These are phyloP conservation scores for Davidsoniella eucalypti DNA, from an alignment of 2,329 filamentous ascomycete species.

Conservation along the genomic window DNA sequence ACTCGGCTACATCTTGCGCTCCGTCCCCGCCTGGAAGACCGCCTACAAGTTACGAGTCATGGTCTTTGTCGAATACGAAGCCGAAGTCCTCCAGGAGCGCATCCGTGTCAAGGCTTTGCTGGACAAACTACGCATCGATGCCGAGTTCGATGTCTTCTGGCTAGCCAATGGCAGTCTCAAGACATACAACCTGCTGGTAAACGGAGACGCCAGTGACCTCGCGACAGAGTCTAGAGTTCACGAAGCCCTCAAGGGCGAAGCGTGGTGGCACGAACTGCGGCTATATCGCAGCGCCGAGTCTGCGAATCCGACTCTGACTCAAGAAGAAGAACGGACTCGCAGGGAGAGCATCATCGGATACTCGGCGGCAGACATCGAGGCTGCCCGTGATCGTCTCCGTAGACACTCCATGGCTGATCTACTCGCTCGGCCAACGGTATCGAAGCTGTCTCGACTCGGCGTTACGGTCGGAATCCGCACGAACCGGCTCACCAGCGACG, in stretches of 20 bases:
- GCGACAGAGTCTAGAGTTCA: constrained; percentile 42
- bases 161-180: constrained; percentile 55
- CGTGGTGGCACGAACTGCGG: constrained; percentile 71
- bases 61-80: constrained; percentile 81
- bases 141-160: constrained; percentile 66
- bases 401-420: constrained; percentile 22
- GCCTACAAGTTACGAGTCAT: constrained; percentile 58
- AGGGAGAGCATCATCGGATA: neutral
- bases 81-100: constrained; percentile 64
- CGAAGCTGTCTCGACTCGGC: constrained; percentile 36
- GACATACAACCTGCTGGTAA: constrained; percentile 64
- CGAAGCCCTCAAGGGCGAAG: constrained; percentile 49
- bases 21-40: constrained; percentile 64
- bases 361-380: neutral
- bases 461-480: constrained; percentile 61
- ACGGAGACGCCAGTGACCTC: constrained; percentile 42
- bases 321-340: neutral
- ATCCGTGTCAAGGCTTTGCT: constrained; percentile 55
- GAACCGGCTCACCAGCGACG: constrained; percentile 48
- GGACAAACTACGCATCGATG: constrained; percentile 67
- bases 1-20: constrained; percentile 68
- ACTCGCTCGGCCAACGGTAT: constrained; percentile 41
- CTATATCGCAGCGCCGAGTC: constrained; percentile 28
- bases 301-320: constrained; percentile 18
- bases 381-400: constrained; percentile 1